These are phyloP conservation scores for Cytospora chrysosperma DNA, from an alignment of 2,329 filamentous ascomycete species.

Conservation along the genomic window DNA sequence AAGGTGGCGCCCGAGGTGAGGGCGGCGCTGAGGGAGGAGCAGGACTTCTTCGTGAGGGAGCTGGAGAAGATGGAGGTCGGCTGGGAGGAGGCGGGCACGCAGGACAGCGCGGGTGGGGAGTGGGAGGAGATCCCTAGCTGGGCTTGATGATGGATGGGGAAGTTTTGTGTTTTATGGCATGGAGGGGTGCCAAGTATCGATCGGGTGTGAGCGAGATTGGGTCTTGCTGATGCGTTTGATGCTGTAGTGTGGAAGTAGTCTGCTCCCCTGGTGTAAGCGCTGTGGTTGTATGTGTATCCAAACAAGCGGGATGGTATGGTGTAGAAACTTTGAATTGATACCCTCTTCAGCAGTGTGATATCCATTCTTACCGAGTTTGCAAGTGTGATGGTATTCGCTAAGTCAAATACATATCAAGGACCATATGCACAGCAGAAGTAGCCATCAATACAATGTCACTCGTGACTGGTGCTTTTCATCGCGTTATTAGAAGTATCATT, in stretches of 20 bases:
- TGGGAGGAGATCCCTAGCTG: constrained; percentile 27
- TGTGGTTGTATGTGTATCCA: not conserved
- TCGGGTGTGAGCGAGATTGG: not conserved
- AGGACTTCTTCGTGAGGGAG: constrained; percentile 77
- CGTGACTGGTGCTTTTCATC: not conserved
- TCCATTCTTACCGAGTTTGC: not conserved
- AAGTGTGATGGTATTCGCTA: not conserved
- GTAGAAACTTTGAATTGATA: constrained; percentile 21
- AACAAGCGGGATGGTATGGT: not conserved
- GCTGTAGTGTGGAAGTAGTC: not conserved
- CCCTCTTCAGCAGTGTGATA: constrained; percentile 17
- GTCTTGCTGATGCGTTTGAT: not conserved
- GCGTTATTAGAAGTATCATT: constrained; percentile 1
- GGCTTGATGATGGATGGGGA: constrained; percentile 5
- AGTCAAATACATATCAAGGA: not conserved
- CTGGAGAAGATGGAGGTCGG: constrained; percentile 67
- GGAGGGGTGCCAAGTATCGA: not conserved
- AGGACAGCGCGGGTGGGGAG: constrained; percentile 32
- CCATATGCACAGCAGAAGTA: too few relatives aligned
- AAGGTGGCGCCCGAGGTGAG: constrained; percentile 64
- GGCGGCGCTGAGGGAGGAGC: constrained; percentile 65
- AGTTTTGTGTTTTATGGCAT: not conserved
- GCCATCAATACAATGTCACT: too few relatives aligned
- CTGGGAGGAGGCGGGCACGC: constrained; percentile 43
- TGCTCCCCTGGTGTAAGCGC: not conserved